Evolutionary conservation across 169 alveolate genomes (phyloP).

Genomic region (Babesia microti): DNA sequence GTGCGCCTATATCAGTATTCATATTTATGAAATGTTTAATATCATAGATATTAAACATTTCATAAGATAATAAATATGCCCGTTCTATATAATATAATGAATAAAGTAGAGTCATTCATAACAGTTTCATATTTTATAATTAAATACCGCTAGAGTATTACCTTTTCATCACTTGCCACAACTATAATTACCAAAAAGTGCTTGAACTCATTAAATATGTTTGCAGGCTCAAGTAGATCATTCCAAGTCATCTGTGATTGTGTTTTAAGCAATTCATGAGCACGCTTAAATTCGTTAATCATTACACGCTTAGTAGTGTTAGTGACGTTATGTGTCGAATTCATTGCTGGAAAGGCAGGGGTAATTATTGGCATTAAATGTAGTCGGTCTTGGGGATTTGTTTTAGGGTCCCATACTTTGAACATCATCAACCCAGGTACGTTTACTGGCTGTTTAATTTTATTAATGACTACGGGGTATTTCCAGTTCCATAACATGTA

Average conservation of each 20-base stretch:
- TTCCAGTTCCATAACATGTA: conserved; percentile 80
- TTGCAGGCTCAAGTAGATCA: conserved; percentile 54
- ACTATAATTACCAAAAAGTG: conserved; percentile 67
- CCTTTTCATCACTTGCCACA: conserved; percentile 60
- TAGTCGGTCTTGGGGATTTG: conserved; percentile 72
- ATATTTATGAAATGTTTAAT: conserved; percentile 3
- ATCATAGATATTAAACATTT: too few species aligned
- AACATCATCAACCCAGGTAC: conserved; percentile 76
- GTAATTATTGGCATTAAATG: conserved; percentile 92
- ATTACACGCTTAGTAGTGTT: conserved; percentile 82
- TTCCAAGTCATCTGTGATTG: conserved; percentile 40
- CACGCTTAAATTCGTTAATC: conserved; percentile 81
- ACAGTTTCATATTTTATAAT: too few species aligned
- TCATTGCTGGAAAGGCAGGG: conserved; percentile 96
- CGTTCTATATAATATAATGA: too few species aligned
- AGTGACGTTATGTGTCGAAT: conserved; percentile 90
- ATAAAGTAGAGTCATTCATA: too few species aligned
- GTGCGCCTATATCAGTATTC: conserved; percentile 20
- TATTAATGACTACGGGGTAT: conserved; percentile 75
- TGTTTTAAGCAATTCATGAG: conserved; percentile 37
- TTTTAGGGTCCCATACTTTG: conserved; percentile 84
- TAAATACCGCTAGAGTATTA: too few species aligned
- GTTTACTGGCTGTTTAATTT: conserved; percentile 68
- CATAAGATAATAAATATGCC: too few species aligned
- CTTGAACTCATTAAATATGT: conserved; percentile 56